Evolutionary conservation across 371 early-diverging fungal species (phyloP), one percentile per base, ranked within the genome.

Genomic region (Mucor lusitanicus): DNA sequence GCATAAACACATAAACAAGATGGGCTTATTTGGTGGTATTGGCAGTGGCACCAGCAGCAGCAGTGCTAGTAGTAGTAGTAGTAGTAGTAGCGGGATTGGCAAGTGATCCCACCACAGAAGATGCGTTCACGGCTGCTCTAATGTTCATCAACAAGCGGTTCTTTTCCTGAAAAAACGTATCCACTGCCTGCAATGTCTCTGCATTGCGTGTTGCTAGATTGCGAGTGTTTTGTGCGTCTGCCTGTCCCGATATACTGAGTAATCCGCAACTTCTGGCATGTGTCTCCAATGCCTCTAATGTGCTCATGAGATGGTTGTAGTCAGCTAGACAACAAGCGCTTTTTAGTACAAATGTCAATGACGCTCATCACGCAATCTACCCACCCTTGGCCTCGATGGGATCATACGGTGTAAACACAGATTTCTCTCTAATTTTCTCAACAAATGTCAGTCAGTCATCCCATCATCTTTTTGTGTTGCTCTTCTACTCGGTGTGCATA

Each of bases 131-230:
- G 6, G 80, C 80, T 17, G 82, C 82, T 25, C 80, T 59, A 28
- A 79, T 77, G 48, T 82, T 82, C 59, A 70, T 72, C 9, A 82
- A 57, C 9, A 82, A 63, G 53, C 80, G 63, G 48, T 71, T 79
- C 54, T 79, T 79, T 46, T 82, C 78, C 50, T 79, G 71, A 54
- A 79, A 82, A 32, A 78, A 78, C 3, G 61, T 50, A 35, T 82
- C 80, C 2, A 82, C 79, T 21, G 78, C 67, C 40, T 78, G 78
- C 39, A 74, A 48, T 1, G 80, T 82, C 65, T 82, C 82, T 48
- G 75, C 73, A 37, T 77, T 79, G 28, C 82, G 72, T 32, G 75
- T 78, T 6, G 82, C 82, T 39, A 82, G 64, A 59, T 76, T 79
- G 19, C 76, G 68, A 13, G 67, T 56, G 23, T 53, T 65, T 5